These are phyloP conservation scores for Nicotiana otophora DNA, from an alignment of 257 asterid species.

Conservation along the genomic window DNA sequence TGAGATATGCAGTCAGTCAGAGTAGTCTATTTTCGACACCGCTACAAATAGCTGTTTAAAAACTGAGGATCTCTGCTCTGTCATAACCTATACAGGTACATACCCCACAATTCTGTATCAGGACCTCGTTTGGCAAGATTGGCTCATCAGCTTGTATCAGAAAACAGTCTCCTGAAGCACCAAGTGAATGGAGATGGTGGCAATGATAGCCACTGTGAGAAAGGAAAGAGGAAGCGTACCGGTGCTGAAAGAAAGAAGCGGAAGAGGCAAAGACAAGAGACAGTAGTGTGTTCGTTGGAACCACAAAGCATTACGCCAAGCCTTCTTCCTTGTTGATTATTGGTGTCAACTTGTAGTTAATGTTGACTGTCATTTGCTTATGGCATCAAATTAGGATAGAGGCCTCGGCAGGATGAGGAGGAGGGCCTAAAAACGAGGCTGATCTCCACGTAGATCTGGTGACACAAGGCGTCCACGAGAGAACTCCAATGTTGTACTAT, in stretches of 20 bases:
- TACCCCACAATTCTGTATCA: constrained; percentile 28
- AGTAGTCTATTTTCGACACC: not conserved
- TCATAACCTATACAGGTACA: constrained; percentile 25
- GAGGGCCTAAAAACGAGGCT: not conserved
- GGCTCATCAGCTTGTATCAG: constrained; percentile 31
- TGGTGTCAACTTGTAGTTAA: not conserved
- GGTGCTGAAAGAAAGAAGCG: not conserved
- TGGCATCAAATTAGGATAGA: not conserved
- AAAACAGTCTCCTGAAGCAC: constrained; percentile 2
- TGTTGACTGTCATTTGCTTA: not conserved
- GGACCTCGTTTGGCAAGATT: constrained; percentile 28
- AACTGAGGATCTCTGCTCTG: not conserved
- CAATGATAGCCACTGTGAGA: not conserved
- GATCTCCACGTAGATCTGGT: not conserved
- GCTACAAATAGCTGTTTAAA: not conserved
- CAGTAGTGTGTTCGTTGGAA: not conserved
- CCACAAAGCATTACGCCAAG: not conserved
- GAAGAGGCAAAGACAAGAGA: too few species aligned
- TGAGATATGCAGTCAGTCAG: too few species aligned
- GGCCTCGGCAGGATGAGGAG: not conserved
- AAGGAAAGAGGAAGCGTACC: not conserved
- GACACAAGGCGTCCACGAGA: not conserved
- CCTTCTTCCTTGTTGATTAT: not conserved
- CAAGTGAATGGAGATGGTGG: not conserved
- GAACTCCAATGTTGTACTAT: too few species aligned